Base-by-base conservation (phyloP, 129 eudicot genomes). In the Centaurea solstitialis region DNA sequence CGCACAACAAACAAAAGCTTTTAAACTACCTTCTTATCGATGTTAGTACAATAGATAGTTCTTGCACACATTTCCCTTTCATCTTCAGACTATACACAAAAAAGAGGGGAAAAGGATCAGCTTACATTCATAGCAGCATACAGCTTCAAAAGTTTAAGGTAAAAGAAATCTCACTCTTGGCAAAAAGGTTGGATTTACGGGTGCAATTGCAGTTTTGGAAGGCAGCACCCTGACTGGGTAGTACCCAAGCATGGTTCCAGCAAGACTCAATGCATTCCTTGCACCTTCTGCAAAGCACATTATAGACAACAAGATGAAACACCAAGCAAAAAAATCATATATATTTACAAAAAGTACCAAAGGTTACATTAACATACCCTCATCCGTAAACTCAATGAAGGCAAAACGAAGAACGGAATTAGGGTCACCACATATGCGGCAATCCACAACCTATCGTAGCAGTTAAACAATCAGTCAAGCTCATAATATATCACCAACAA, bases 341-440 rank as follows among this genome's bases (percentile, higher is more conserved):
- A 72, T 18, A 57, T 4, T 26, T 59, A 24, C 18, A 35, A 50
- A 26, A 53, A 76, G 17, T 11, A 61, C 39, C 45, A 57, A 65
- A 23, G 18, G 57, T 33, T 66, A 37, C 35, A 59, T 20, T n/a
- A 15, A 68, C 89, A 23, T 87, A 96, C 99, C 98, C 87, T 91
- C 97, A 73, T 96, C 97, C 77, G 98, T 93, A 78, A 96, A 96
- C 87, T 96, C 99, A 65, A 96, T 38, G 70, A 96, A 96, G 12
- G 99, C 99, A 85, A 96, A 96, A 73, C 99, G 99, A 68, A 96
- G 98, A 38, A 93, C 95, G 20, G 99, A 96, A 86, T 93, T 96
- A 40, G 99, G 98, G 76, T 96, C 99, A 40, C 99, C 99, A 80
- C 99, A 96, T n/a, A 96, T 90, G 80, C 99, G 99, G 75, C 99